These are phyloP conservation scores for Penicillium coprophilum DNA, from an alignment of 495 filamentous ascomycete genomes.

Conservation along the genomic window DNA sequence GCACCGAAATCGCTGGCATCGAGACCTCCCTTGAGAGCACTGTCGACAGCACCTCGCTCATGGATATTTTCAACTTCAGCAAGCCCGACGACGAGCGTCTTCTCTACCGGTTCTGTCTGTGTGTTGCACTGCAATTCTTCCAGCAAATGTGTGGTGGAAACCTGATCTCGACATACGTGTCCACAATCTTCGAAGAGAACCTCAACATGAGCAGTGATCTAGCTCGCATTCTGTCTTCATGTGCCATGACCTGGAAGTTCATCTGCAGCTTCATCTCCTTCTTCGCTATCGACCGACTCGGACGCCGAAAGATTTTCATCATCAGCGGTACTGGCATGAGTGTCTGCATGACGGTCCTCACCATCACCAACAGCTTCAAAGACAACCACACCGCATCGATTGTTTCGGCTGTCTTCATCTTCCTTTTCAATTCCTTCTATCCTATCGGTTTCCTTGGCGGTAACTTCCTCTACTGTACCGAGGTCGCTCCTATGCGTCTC, in stretches of 20 bases:
- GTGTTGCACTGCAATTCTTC: constrained; percentile 41
- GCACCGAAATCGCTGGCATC: constrained; percentile 34
- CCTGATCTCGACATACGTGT: constrained; percentile 28
- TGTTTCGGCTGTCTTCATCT: constrained; percentile 48
- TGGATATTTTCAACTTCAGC: constrained; percentile 18
- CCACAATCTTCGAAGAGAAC: constrained; percentile 30
- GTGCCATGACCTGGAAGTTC: constrained; percentile 48
- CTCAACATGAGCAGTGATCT: constrained; percentile 20
- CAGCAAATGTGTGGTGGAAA: constrained; percentile 34
- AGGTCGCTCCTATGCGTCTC: constrained; percentile 51
- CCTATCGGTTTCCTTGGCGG: constrained; percentile 56
- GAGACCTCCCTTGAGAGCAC: constrained; percentile 34
- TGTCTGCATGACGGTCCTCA: constrained; percentile 41
- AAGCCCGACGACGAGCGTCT: constrained; percentile 27
- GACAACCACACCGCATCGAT: constrained; percentile 37
- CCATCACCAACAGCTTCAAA: constrained; percentile 39
- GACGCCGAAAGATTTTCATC: constrained; percentile 49
- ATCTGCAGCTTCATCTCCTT: constrained; percentile 42
- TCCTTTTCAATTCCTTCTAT: constrained; percentile 57
- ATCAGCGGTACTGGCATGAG: constrained; percentile 46
- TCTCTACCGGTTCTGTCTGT: constrained; percentile 31
- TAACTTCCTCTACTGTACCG: constrained; percentile 57
- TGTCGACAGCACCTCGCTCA: constrained; percentile 8
- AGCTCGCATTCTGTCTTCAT: constrained; percentile 27
- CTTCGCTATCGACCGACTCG: constrained; percentile 48